Base-by-base conservation (phyloP, 192 early-diverging fungal genomes). In the Diversispora epigaea region DNA sequence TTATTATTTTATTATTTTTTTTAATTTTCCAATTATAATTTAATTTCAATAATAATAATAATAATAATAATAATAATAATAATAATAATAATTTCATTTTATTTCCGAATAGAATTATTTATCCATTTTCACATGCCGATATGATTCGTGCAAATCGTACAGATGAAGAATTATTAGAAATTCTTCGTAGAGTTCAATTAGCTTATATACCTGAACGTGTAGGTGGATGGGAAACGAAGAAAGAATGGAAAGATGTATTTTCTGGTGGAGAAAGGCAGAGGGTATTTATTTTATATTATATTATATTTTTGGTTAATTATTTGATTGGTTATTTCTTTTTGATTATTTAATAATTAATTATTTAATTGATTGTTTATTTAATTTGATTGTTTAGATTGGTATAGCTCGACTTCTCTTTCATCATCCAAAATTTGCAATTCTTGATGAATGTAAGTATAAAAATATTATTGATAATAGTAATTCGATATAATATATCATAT, bases 361-460 rank as follows among this genome's bases (percentile, higher is more conserved):
- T 32, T 45, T 14, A 3, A 66, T 46, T 21, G 47, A 15, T 25
- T 25, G 1, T 0, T 19, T 25, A 19, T 4, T 65, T 39, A 0
- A 54, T 54, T n/a, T 54, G 6, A 68, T 19, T 40, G 3, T 22
- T 55, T 77, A 88, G 87, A 91, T 99, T 70, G 94, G 93, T 45
- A 94, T 98, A 93, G 96, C 96, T 5, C 84, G 98, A 19, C 85
- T 99, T 76, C 97, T 98, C 80, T 99, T 98, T 84, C 98, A 99
- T 84, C 86, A 88, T 55, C 98, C 98, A 17, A 88, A 88, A 74
- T 99, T 89, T 84, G 98, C 96, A 41, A 94, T 99, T 78, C 85
- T 99, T 80, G 96, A 98, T 83, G 97, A 99, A 87, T 95, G 93
- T 80, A 93, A 92, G 25, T 87, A 17, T 43, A 41, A 3, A 15